A percentile compares a stretch with the other conserved stretches of the same genome.
phyloP scores from a whole-genome alignment of 2,329 filamentous ascomycete genomes.

The Apiospora koreana region DNA sequence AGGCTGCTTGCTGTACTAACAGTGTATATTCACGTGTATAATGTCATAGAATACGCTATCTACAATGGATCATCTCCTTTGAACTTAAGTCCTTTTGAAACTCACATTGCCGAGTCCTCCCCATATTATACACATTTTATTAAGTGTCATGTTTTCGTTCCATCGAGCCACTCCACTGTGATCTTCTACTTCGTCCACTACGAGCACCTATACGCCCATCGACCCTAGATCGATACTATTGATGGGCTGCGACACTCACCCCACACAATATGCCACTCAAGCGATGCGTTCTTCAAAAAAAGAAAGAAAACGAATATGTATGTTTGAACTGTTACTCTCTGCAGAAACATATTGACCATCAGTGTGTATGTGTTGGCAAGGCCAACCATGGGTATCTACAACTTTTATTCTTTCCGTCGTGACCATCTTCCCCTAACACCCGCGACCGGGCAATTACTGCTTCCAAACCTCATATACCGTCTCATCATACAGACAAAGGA shows the following conservation, averaged over 20 bases:
- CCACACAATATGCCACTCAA: too few relatives aligned
- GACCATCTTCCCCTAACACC: neutral
- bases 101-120: neutral
- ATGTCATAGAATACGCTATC: neutral
- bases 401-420: neutral
- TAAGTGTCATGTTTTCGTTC: neutral
- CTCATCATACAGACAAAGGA: neutral
- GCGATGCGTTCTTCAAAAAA: too few relatives aligned
- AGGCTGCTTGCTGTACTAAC: neutral
- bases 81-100: neutral
- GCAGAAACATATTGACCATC: neutral
- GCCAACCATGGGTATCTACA: neutral
- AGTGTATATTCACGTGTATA: conserved; percentile 1
- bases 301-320: too few relatives aligned
- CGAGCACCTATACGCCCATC: neutral
- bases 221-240: neutral
- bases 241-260: neutral
- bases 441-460: neutral
- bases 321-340: neutral
- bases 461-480: too few relatives aligned
- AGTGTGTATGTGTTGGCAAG: neutral
- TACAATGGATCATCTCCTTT: neutral
- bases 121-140: neutral
- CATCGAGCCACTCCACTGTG: neutral
- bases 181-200: neutral